Conservation (phyloP, 805 yeast genomes). For the Saccharomycopsis fibuligera region DNA sequence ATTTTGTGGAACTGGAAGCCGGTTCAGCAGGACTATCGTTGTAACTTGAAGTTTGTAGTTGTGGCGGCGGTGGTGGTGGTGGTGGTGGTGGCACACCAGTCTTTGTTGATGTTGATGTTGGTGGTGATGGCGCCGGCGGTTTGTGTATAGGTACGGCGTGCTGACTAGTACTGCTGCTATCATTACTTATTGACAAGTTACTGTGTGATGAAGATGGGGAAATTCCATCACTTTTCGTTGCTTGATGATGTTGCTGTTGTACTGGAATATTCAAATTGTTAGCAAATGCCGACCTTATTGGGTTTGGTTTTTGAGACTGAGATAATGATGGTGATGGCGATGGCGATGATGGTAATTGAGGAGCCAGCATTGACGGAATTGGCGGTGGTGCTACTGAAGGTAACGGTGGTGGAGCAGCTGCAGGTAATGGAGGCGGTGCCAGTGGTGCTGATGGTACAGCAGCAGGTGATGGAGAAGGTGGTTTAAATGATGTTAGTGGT, state of each 20-base stretch:
- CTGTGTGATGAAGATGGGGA: too few species aligned
- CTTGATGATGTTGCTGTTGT: too few species aligned
- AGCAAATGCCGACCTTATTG: slow-evolving; percentile 1
- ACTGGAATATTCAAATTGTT: neutral
- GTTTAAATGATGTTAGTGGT: too few species aligned
- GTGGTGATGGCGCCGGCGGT: slow-evolving; percentile 21
- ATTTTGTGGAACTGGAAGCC: neutral
- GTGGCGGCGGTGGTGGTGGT: slow-evolving; percentile 14
- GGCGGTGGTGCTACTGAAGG: slow-evolving; percentile 26
- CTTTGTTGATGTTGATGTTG: slow-evolving; percentile 18
- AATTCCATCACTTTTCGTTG: too few species aligned
- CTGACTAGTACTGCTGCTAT: too few species aligned
- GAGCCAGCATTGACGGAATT: slow-evolving; percentile 11
- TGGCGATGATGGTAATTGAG: slow-evolving; percentile 17
- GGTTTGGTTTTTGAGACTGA: slow-evolving; percentile 19
- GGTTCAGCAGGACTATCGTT: slow-evolving; percentile 41
- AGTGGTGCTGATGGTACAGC: slow-evolving; percentile 21
- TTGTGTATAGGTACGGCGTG: too few species aligned
- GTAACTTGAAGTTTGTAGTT: slow-evolving; percentile 28
- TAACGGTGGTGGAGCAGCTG: slow-evolving; percentile 26
- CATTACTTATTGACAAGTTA: too few species aligned
- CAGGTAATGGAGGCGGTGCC: slow-evolving; percentile 23
- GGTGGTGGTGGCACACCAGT: slow-evolving; percentile 20
- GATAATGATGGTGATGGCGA: slow-evolving; percentile 24
- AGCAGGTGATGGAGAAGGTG: too few species aligned